These are phyloP conservation scores for Rhodocollybia butyracea DNA, from an alignment of 768 basidiomycete species.

Conservation along the genomic window DNA sequence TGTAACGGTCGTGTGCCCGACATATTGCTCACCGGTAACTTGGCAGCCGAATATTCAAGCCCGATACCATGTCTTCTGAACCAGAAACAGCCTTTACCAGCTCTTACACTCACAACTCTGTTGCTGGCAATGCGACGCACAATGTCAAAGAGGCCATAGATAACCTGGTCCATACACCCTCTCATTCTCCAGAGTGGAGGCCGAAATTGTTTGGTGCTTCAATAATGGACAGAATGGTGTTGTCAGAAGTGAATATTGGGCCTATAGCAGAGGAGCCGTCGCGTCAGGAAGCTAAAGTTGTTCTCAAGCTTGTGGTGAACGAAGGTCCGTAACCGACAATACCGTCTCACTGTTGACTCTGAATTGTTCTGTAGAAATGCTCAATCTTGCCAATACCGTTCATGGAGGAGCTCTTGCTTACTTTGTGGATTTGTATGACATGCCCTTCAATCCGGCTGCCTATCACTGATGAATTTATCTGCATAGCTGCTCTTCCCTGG, in stretches of 20 bases:
- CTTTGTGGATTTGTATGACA: constrained; percentile 28
- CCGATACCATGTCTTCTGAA: not conserved
- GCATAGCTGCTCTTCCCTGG: constrained; percentile 2
- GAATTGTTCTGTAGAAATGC: constrained; percentile 26
- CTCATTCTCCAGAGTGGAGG: not conserved
- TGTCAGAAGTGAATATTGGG: constrained; percentile 1
- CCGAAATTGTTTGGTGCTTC: not conserved
- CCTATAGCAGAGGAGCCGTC: constrained; percentile 2
- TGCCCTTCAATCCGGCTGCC: constrained; percentile 1
- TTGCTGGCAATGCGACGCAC: constrained; percentile 1
- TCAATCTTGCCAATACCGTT: constrained; percentile 21
- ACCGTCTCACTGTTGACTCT: not conserved
- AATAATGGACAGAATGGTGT: not conserved
- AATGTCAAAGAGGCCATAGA: not conserved
- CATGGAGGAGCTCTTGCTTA: constrained; percentile 32
- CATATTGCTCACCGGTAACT: no score
- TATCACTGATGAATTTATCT: not conserved
- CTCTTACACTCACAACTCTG: not conserved
- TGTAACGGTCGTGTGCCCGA: no score
- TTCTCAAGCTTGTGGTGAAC: not conserved
- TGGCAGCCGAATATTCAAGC: no score
- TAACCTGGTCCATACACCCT: not conserved
- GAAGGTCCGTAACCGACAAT: no score
- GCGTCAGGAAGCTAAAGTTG: not conserved
- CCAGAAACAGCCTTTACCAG: not conserved